phyloP scores from a whole-genome alignment of 345 rosid genomes.

The Cochlearia excelsa region DNA sequence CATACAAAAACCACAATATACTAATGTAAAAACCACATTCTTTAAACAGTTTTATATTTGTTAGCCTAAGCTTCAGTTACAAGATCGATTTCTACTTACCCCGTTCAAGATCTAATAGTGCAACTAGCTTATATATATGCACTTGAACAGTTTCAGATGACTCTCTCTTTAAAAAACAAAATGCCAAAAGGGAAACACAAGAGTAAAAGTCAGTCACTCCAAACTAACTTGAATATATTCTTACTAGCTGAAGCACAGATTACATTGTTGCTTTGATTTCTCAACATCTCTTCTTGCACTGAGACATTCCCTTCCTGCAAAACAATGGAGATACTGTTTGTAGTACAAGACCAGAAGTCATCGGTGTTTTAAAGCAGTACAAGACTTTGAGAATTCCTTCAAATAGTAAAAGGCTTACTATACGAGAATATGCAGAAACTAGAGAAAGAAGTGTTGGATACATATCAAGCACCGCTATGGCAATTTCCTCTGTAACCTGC shows the following conservation, averaged over 20 bases:
- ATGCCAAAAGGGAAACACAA: neutral
- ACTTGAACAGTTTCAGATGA: neutral
- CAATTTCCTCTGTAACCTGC: slow-evolving; percentile 77
- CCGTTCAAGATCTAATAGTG: too few species aligned
- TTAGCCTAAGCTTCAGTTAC: slow-evolving; percentile 13
- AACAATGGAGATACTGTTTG: neutral
- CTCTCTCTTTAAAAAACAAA: neutral
- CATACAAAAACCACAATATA: neutral
- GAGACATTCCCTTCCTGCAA: slow-evolving; percentile 26
- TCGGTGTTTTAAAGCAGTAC: neutral
- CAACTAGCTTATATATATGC: neutral
- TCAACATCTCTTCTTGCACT: slow-evolving; percentile 34
- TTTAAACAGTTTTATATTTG: neutral
- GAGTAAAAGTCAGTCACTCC: slow-evolving; percentile 21
- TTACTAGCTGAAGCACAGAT: slow-evolving; percentile 29
- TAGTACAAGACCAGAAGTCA: neutral
- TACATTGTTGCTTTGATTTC: slow-evolving; percentile 18
- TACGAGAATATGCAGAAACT: slow-evolving; percentile 69
- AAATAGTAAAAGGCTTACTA: slow-evolving; percentile 53
- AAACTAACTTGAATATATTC: slow-evolving; percentile 24
- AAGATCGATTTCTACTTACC: neutral
- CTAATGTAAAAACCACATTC: neutral
- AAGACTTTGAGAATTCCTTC: neutral
- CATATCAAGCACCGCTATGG: slow-evolving; percentile 67
- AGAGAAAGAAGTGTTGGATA: slow-evolving; percentile 82